Evolutionary conservation across 345 rosid genomes (phyloP).

Genomic region (Boechera divaricarpa): DNA sequence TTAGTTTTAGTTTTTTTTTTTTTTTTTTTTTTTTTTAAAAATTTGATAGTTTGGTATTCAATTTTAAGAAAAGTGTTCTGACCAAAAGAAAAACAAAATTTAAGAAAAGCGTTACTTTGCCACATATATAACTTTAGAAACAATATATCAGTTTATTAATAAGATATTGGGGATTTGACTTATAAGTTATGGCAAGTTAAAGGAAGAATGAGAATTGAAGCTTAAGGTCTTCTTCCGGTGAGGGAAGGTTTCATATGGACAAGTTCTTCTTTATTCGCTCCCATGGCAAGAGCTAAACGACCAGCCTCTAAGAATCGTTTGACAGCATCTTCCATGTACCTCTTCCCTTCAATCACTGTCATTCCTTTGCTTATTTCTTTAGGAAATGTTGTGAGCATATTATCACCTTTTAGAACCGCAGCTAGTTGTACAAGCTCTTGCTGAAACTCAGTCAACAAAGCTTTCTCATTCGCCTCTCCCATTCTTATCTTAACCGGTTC

Average conservation of each 20-base stretch:
- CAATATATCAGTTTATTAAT: no score
- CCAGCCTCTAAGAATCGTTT: slow-evolving; percentile 77
- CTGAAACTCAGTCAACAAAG: slow-evolving; percentile 78
- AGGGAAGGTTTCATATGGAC: slow-evolving; percentile 89
- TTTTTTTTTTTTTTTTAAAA: no score
- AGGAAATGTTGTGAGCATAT: slow-evolving; percentile 58
- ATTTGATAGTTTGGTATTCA: no score
- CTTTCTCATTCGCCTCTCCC: slow-evolving; percentile 68
- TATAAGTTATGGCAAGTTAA: no score
- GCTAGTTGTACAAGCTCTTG: slow-evolving; percentile 82
- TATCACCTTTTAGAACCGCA: slow-evolving; percentile 75
- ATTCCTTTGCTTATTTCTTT: slow-evolving; percentile 58
- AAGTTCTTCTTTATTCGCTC: slow-evolving; percentile 74
- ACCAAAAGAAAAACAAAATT: no score
- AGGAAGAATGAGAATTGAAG: no score
- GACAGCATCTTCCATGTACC: slow-evolving; percentile 83
- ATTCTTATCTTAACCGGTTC: slow-evolving; percentile 65
- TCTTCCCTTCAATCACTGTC: slow-evolving; percentile 80
- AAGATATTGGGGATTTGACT: no score
- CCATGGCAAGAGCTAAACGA: slow-evolving; percentile 66
- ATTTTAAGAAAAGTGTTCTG: no score
- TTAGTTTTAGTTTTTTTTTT: no score
- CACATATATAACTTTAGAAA: no score
- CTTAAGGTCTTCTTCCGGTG: slow-evolving; percentile 45
- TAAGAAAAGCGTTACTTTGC: no score